Base-by-base conservation (phyloP, 2,329 filamentous ascomycete genomes). In the Cladosporium halotolerans region DNA sequence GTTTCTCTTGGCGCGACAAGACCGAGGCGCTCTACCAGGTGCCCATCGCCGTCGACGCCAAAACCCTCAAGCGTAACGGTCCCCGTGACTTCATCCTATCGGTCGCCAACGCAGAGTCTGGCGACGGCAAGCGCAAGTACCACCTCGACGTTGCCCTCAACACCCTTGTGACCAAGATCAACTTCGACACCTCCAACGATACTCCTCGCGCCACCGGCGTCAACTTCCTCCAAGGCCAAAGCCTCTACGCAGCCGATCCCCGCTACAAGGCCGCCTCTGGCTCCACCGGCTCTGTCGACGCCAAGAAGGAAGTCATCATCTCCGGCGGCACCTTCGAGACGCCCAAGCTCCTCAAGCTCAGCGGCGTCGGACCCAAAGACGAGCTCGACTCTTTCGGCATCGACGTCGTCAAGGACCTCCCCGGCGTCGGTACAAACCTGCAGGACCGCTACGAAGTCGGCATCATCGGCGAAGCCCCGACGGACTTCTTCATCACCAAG, bases 121-220 rank as follows among this genome's bases (percentile, higher is more conserved):
- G 63, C 47, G 54, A 60, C 10, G 53, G 45, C 44, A 23, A 11
- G 9, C 33, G 36, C 16, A 40, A 53, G 8, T 73, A 71, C 41
- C 76, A 76, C 60, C 74, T 84, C 0, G 79, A 81, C 50, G 40
- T 84, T 47, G 72, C 74, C 39, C 72, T 77, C 2, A 85, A 85
- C 69, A 81, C 77, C 31, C 71, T 87, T 43, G 86, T 81, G 56
- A 84, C 85, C 45, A 84, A 83, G 65, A 70, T 89, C 66, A 73
- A 74, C 39, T 86, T 84, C 59, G 83, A 86, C 36, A 79, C 83
- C 2, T 82, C 77, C 13, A 33, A 39, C 13, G 77, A 78, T 49
- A 68, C 72, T 2, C 74, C 81, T 2, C 84, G 63, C 33, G 73
- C 73, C 1, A 70, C 66, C 23, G 72, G 72, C 51, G 72, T 75